These are phyloP conservation scores for Aspergillus sp. DNA, from an alignment of 2,329 filamentous ascomycete species.

Conservation along the genomic window DNA sequence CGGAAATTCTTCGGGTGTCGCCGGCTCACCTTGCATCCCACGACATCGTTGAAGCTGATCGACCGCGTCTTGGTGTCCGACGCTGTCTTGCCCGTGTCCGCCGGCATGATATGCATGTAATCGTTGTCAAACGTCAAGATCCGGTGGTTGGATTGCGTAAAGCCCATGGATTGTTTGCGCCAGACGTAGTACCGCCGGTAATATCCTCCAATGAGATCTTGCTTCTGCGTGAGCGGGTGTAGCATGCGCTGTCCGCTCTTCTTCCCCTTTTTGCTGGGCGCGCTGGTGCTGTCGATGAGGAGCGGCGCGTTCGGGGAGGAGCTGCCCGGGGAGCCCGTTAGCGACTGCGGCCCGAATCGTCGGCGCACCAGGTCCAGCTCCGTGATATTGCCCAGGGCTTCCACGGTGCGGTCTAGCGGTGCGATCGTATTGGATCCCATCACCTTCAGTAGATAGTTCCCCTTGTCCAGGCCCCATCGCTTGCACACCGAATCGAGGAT, in stretches of 20 bases:
- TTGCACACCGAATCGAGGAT: conserved; percentile 65
- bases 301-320: conserved; percentile 67
- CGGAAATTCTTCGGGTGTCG: conserved; percentile 66
- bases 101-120: conserved; percentile 66
- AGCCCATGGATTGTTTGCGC: conserved; percentile 67
- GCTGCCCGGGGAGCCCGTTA: conserved; percentile 61
- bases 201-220: conserved; percentile 50
- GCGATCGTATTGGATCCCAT: conserved; percentile 64
- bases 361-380: conserved; percentile 65
- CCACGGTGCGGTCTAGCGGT: conserved; percentile 65
- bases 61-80: conserved; percentile 61
- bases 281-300: conserved; percentile 48
- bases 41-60: conserved; percentile 64
- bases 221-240: conserved; percentile 52
- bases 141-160: conserved; percentile 61
- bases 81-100: conserved; percentile 55
- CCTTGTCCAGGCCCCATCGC: conserved; percentile 65
- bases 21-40: conserved; percentile 65
- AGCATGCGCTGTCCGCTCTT: conserved; percentile 44
- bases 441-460: conserved; percentile 64
- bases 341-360: conserved; percentile 61
- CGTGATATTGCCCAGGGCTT: conserved; percentile 61
- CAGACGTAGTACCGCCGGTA: conserved; percentile 66
- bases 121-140: conserved; percentile 66
- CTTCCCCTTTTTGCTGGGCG: conserved; percentile 46